Percentiles rank a stretch among this genome's conserved stretches.
phyloP scores from a whole-genome alignment of 2,329 filamentous ascomycete species.

The Fusarium chlamydosporum region DNA sequence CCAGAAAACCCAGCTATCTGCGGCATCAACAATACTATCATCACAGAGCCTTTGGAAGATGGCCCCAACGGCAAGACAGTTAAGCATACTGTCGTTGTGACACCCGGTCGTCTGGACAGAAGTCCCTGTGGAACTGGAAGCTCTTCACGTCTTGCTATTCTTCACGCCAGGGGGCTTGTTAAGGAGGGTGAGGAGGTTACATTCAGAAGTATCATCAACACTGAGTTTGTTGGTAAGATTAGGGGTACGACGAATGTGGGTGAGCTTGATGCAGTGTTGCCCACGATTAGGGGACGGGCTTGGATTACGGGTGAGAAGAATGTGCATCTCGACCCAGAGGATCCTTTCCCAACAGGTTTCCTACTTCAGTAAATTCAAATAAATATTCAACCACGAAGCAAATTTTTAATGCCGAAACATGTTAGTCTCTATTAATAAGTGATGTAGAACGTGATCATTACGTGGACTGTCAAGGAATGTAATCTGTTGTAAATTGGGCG shows the following conservation, averaged over 20 bases:
- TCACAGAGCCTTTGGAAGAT: conserved; percentile 50
- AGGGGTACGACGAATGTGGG: conserved; percentile 15
- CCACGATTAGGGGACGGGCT: conserved; percentile 18
- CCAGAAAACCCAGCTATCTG: conserved; percentile 58
- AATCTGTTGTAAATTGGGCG: no score
- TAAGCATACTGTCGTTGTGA: conserved; percentile 22
- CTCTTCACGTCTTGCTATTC: conserved; percentile 19
- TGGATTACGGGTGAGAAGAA: conserved; percentile 32
- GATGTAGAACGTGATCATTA: no score
- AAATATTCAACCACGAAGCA: rapidly evolving
- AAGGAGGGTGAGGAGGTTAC: conserved; percentile 19
- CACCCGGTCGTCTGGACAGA: conserved; percentile 17
- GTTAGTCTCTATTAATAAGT: no score
- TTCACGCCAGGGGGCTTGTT: neutral
- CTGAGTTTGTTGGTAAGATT: conserved; percentile 21
- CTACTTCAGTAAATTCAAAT: neutral
- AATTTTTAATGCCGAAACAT: no score
- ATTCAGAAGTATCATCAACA: conserved; percentile 28
- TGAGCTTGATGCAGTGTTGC: conserved; percentile 14
- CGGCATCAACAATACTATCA: conserved; percentile 59
- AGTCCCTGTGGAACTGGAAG: conserved; percentile 26
- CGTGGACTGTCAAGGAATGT: no score
- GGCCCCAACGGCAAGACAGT: conserved; percentile 13
- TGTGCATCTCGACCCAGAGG: conserved; percentile 26
- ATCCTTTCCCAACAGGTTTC: conserved; percentile 15